Conservation (phyloP, 768 basidiomycete species). For the Tricholoma hemisulphureum region DNA sequence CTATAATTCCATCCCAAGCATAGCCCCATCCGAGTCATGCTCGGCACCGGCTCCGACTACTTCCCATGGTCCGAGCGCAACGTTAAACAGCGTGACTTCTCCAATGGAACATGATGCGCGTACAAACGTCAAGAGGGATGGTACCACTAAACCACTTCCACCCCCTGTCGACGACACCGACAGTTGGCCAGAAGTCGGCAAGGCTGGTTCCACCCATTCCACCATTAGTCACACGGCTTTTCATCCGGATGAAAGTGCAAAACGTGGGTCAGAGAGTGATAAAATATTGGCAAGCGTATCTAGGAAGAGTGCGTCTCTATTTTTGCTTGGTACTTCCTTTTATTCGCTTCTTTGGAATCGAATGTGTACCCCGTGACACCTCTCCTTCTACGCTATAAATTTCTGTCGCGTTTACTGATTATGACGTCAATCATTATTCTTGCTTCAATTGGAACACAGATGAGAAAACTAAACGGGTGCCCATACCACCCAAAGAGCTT, state of each 20-base stretch:
- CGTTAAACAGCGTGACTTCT: constrained; percentile 5
- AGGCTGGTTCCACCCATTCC: constrained; percentile 14
- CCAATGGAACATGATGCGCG: constrained; percentile 39
- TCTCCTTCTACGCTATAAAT: neutral
- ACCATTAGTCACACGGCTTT: constrained; percentile 7
- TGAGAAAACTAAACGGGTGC: constrained; percentile 62
- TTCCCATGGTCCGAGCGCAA: constrained; percentile 10
- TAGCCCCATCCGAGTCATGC: neutral
- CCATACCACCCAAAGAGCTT: constrained; percentile 55
- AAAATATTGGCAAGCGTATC: constrained; percentile 7
- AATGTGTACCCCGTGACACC: neutral
- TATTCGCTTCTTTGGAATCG: neutral
- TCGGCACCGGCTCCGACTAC: constrained; percentile 12
- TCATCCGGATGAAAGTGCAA: constrained; percentile 11
- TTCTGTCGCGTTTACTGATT: neutral
- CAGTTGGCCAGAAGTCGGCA: constrained; percentile 48
- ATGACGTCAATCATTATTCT: neutral
- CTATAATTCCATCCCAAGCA: neutral
- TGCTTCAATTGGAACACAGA: constrained; percentile 23
- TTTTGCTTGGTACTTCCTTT: neutral
- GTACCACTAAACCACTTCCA: constrained; percentile 24
- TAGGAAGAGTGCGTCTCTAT: constrained; percentile 28
- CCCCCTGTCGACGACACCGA: constrained; percentile 34
- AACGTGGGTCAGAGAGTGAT: neutral
- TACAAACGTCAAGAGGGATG: constrained; percentile 19